Percentiles rank a stretch among this genome's conserved stretches.
These are phyloP conservation scores for Botrytis hyacinthi DNA, from an alignment of 2,329 filamentous ascomycete species.

Conservation along the genomic window DNA sequence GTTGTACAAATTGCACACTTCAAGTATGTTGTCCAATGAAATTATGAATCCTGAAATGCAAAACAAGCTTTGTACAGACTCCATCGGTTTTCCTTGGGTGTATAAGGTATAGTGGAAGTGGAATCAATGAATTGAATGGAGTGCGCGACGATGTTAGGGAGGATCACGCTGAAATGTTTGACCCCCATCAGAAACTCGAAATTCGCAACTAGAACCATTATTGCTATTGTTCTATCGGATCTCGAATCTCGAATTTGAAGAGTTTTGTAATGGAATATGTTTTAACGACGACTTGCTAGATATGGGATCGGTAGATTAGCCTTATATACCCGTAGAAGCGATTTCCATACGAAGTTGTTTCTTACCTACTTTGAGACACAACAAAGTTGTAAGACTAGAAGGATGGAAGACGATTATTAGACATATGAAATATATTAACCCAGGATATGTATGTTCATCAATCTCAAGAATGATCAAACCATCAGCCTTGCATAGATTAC, in stretches of 20 bases:
- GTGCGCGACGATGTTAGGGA: background rate
- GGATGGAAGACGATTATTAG: background rate
- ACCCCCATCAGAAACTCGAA: background rate
- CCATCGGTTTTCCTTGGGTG: background rate
- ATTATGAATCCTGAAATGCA: background rate
- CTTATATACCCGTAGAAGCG: background rate
- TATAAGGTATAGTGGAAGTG: background rate
- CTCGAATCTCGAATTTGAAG: background rate
- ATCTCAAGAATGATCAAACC: background rate
- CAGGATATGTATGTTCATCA: background rate
- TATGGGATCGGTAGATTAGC: background rate
- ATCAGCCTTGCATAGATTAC: constrained; percentile 12
- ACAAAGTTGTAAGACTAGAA: background rate
- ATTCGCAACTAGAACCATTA: background rate
- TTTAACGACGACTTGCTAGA: background rate
- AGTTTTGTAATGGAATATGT: background rate
- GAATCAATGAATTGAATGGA: background rate
- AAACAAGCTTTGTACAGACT: background rate
- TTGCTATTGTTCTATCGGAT: background rate
- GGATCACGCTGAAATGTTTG: background rate
- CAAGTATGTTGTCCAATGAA: background rate
- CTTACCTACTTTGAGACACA: background rate
- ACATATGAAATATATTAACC: background rate
- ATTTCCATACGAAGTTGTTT: background rate
- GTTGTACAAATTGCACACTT: background rate